phyloP scores from a whole-genome alignment of 2,329 filamentous ascomycete genomes.

The Penicillium verrucosum region DNA sequence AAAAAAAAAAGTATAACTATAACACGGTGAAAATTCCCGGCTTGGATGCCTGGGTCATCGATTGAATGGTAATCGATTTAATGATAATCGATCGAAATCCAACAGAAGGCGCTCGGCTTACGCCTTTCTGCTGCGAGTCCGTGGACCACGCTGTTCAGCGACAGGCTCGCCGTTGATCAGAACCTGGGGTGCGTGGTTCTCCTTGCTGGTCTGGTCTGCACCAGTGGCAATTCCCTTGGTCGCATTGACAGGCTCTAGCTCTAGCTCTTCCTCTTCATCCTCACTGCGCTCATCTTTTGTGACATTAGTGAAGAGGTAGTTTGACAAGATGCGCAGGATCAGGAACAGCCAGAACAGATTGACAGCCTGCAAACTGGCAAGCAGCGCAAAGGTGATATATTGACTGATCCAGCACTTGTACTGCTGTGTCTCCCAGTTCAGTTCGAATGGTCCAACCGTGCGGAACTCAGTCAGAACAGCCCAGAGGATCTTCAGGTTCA shows the following conservation, averaged over 20 bases:
- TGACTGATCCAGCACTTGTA: constrained; percentile 51
- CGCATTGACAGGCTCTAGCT: constrained; percentile 20
- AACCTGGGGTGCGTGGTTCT: constrained; percentile 35
- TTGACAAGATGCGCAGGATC: constrained; percentile 44
- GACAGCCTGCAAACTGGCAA: constrained; percentile 45
- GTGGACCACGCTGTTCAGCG: constrained; percentile 22
- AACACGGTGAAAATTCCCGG: not conserved
- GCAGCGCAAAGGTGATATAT: constrained; percentile 45
- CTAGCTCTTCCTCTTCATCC: constrained; percentile 44
- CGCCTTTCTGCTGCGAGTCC: constrained; percentile 28
- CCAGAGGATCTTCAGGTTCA: constrained; percentile 49
- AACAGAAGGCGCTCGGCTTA: not conserved
- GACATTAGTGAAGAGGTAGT: constrained; percentile 41
- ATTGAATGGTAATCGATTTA: not conserved
- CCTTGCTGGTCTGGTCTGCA: constrained; percentile 25
- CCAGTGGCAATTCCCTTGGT: constrained; percentile 30
- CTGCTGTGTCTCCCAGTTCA: constrained; percentile 50
- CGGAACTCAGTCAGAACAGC: constrained; percentile 47
- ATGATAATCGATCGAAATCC: not conserved
- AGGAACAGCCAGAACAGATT: constrained; percentile 49
- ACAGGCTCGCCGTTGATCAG: constrained; percentile 41
- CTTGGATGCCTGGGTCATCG: not conserved
- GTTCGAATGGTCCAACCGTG: constrained; percentile 46
- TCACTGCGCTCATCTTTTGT: constrained; percentile 46
- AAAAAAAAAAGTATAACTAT: constrained; percentile 5